Evolutionary conservation across 1,139 yeast genomes (phyloP), one percentile per base, ranked within the genome.

Genomic region (Sugiyamaella japonica): DNA sequence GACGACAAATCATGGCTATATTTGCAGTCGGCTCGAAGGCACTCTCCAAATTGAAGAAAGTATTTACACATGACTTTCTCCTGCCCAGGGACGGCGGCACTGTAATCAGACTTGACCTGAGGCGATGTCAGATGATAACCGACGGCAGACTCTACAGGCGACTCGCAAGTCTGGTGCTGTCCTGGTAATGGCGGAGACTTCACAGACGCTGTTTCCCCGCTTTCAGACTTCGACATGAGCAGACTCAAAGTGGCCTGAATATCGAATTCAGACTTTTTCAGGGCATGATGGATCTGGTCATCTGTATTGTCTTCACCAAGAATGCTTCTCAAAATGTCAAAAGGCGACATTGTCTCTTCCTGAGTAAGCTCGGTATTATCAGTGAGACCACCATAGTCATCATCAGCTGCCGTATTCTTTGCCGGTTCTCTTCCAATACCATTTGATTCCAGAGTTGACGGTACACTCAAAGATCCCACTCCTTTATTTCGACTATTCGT

Each of bases 11-110:
- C 79, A 62, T 76, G 80, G 46, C 76, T 68, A 56, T 74, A 76
- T 53, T 68, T 69, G 62, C 80, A 76, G 54, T 75, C 79, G 0
- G 76, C 67, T 15, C 79, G 67, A 7, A 73, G 60, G 53, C 80
- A 76, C 31, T 67, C 65, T 1, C 79, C 80, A 32, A 62, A 65
- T 38, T 70, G 73, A 5, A 73, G 60, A 51, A 70, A 70, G 55
- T 72, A 76, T 20, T 72, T 66, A 57, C 78, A 74, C 57, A 69
- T 63, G 34, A 72, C 60, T 23, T 64, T 64, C 38, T 68, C 66
- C 25, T 65, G 64, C 44, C 66, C 59, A 32, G 42, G 45, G 12
- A 13, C 65, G 7, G 31, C 39, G 9, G 5, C 31, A 16, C 38
- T 34, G 16, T 12, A 34, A 4, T 29, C 44, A 3, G 29, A 28